A percentile compares a stretch with the other conserved stretches of the same genome.
Conservation (phyloP, 305 asterid species). For the Fraxinus baroniana region DNA sequence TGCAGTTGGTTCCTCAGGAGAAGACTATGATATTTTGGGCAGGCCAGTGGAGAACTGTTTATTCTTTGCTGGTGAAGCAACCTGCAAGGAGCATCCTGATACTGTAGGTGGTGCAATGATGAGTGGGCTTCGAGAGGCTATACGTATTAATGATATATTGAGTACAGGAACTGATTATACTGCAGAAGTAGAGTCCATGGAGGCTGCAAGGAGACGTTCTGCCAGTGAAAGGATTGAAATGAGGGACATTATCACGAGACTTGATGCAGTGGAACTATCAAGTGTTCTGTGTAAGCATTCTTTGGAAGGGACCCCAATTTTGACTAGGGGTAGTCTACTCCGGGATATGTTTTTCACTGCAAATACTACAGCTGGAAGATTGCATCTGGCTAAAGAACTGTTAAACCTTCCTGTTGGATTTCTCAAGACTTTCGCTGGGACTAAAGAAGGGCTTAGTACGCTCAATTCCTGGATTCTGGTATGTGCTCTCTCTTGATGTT, state of each 20-base stretch:
- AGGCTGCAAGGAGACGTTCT: conserved; percentile 73
- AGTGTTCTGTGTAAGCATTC: conserved; percentile 54
- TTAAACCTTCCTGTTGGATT: conserved; percentile 80
- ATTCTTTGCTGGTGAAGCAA: conserved; percentile 99
- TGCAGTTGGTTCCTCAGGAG: conserved; percentile 98
- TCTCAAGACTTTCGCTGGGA: conserved; percentile 89
- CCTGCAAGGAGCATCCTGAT: conserved; percentile 99
- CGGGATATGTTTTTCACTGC: conserved; percentile 83
- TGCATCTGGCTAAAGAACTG: conserved; percentile 85
- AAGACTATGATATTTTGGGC: conserved; percentile 92
- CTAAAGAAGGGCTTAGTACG: conserved; percentile 77
- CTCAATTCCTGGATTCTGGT: conserved; percentile 98
- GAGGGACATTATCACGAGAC: conserved; percentile 76
- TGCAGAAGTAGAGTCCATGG: conserved; percentile 88
- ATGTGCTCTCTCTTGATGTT: conserved; percentile 23
- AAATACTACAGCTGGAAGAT: conserved; percentile 79
- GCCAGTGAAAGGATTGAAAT: conserved; percentile 78
- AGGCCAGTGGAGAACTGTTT: conserved; percentile 87
- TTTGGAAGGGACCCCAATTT: conserved; percentile 51
- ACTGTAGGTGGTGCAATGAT: conserved; percentile 99
- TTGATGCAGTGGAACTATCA: conserved; percentile 73
- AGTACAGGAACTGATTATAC: conserved; percentile 74
- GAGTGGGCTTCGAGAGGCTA: conserved; percentile 98
- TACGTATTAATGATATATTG: conserved; percentile 80
- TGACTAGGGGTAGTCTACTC: conserved; percentile 63